Evolutionary conservation across 768 basidiomycete species (phyloP).

Genomic region (Podaxis mareebaensis): DNA sequence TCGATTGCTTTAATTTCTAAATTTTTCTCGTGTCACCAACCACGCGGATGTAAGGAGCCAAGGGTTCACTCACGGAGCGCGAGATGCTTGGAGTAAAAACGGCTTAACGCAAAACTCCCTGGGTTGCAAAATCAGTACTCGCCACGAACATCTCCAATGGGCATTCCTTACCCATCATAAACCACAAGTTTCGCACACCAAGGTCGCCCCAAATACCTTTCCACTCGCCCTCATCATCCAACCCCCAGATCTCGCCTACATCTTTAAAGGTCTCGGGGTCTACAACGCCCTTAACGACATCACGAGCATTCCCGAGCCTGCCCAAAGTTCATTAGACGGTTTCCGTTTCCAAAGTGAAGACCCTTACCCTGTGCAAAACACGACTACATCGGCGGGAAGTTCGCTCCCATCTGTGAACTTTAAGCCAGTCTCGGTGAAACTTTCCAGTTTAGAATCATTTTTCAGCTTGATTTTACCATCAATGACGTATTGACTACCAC

Average conservation of each 20-base stretch:
- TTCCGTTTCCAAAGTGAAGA: neutral
- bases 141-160: neutral
- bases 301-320: constrained; percentile 47
- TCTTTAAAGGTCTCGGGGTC: constrained; percentile 37
- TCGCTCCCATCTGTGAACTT: constrained; percentile 49
- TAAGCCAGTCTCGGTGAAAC: constrained; percentile 44
- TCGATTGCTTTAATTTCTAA: neutral
- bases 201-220: constrained; percentile 48
- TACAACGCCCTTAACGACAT: constrained; percentile 44
- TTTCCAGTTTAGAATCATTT: constrained; percentile 50
- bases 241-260: constrained; percentile 56
- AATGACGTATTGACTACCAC: constrained; percentile 58
- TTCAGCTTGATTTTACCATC: constrained; percentile 75
- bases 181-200: constrained; percentile 57
- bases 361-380: constrained; percentile 59
- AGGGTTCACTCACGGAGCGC: neutral
- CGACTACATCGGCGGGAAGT: constrained; percentile 52
- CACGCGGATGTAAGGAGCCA: neutral
- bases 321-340: neutral
- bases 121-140: neutral
- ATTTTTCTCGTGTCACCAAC: neutral
- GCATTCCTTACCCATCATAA: constrained; percentile 47
- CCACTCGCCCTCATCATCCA: constrained; percentile 66
- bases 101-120: neutral
- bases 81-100: neutral